A percentile compares a stretch with the other conserved stretches of the same genome.
phyloP scores from a whole-genome alignment of 345 rosid genomes.

The Sisymbrium altissimum region DNA sequence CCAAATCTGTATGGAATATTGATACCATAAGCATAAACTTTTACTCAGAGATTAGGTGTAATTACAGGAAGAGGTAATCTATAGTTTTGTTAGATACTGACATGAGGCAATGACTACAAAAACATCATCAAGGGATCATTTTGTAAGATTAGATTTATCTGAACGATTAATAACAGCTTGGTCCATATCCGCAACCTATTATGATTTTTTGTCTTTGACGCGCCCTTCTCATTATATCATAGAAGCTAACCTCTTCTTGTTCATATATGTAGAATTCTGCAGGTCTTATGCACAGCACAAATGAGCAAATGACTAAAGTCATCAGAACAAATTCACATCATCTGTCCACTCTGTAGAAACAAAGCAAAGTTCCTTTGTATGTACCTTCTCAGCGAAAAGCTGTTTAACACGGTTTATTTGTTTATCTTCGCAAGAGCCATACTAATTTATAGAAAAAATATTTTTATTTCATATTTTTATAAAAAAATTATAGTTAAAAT shows the following conservation, averaged over 20 bases:
- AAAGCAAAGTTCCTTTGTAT: background rate
- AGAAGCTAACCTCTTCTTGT: conserved; percentile 77
- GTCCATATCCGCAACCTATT: conserved; percentile 62
- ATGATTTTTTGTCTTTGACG: conserved; percentile 68
- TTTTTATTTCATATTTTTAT: no score
- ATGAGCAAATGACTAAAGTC: conserved; percentile 9
- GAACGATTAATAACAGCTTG: conserved; percentile 74
- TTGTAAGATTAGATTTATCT: conserved; percentile 52
- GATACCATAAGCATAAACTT: background rate
- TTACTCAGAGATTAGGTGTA: background rate
- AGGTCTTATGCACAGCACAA: conserved; percentile 73
- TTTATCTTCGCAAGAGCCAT: conserved; percentile 94
- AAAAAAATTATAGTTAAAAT: no score
- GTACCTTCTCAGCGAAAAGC: conserved; percentile 82
- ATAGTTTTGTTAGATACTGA: conserved; percentile 9
- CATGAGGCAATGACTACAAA: conserved; percentile 76
- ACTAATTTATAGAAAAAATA: no score
- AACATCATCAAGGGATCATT: conserved; percentile 85
- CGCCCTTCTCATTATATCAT: conserved; percentile 69
- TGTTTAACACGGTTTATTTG: conserved; percentile 95
- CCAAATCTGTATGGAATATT: no score
- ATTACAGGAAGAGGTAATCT: background rate
- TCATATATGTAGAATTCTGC: conserved; percentile 83
- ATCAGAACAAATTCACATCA: background rate
- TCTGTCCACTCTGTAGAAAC: background rate